Evolutionary conservation across 768 basidiomycete genomes (phyloP).

Genomic region (Boletus vinaceobasis): DNA sequence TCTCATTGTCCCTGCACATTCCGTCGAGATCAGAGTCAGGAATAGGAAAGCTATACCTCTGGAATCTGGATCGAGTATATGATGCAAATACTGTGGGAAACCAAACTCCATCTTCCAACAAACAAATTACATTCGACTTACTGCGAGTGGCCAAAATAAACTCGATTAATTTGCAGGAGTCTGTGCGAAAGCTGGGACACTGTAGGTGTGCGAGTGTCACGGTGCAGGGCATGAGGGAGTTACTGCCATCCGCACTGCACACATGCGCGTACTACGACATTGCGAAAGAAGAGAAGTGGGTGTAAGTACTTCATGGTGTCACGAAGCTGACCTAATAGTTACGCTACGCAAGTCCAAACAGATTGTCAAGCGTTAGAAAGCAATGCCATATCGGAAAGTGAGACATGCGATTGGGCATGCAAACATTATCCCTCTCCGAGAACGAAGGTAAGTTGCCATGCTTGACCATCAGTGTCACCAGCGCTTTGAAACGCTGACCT

Average conservation of each 20-base stretch:
- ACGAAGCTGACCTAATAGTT: no score
- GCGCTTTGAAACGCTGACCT: no score
- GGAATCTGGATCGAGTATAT: constrained; percentile 18
- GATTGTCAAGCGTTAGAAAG: no score
- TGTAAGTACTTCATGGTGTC: no score
- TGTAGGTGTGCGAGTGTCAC: constrained; percentile 9
- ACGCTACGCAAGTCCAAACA: no score
- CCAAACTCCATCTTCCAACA: background rate
- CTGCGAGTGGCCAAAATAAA: constrained; percentile 16
- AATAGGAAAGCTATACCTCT: constrained; percentile 7
- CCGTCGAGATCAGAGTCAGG: background rate
- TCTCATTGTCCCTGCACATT: background rate
- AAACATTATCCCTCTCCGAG: no score
- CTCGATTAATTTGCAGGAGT: constrained; percentile 7
- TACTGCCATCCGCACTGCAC: constrained; percentile 3
- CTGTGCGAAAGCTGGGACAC: background rate
- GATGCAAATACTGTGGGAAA: constrained; percentile 14
- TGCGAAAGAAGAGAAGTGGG: no score
- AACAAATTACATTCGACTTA: background rate
- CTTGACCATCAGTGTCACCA: no score
- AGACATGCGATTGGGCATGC: no score
- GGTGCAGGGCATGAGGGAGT: constrained; percentile 2
- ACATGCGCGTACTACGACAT: no score
- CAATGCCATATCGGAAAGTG: no score
- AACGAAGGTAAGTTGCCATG: no score